These are phyloP conservation scores for Byssochlamys sp. DNA, from an alignment of 2,329 filamentous ascomycete genomes.

Conservation along the genomic window DNA sequence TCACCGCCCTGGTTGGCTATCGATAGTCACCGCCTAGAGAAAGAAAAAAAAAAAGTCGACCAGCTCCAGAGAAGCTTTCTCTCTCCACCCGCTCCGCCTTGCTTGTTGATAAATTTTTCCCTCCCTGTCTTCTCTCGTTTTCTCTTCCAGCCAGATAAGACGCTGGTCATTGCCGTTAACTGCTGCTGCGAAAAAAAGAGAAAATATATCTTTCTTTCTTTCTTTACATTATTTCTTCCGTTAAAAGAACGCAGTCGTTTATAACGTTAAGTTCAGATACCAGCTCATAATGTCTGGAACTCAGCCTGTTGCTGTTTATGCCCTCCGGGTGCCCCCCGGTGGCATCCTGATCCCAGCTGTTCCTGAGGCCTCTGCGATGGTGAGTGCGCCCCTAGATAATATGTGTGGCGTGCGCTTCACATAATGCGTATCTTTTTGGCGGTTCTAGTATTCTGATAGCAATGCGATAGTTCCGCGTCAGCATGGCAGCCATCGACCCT, in stretches of 20 bases:
- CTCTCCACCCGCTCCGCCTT: neutral
- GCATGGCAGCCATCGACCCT: conserved; percentile 96
- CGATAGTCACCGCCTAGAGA: neutral
- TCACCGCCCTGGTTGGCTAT: neutral
- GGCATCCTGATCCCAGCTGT: conserved; percentile 72
- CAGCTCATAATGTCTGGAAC: conserved; percentile 35
- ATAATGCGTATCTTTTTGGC: conserved; percentile 1
- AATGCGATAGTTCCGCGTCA: conserved; percentile 71
- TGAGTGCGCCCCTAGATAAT: conserved; percentile 41
- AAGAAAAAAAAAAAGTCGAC: neutral
- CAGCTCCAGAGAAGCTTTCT: neutral
- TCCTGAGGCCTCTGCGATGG: conserved; percentile 70
- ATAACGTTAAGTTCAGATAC: neutral
- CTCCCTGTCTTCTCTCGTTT: neutral
- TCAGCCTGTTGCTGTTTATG: conserved; percentile 70
- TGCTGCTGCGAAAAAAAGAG: neutral
- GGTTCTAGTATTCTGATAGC: conserved; percentile 1
- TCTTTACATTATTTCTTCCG: neutral
- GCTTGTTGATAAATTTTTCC: conserved; percentile 1
- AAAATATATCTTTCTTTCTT: neutral
- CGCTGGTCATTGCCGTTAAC: neutral
- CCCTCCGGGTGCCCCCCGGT: conserved; percentile 79
- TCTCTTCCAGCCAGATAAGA: neutral
- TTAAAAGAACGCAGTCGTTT: neutral
- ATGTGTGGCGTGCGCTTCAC: neutral